These are phyloP conservation scores for Ilex paraguariensis DNA, from an alignment of 305 asterid species.

Conservation along the genomic window DNA sequence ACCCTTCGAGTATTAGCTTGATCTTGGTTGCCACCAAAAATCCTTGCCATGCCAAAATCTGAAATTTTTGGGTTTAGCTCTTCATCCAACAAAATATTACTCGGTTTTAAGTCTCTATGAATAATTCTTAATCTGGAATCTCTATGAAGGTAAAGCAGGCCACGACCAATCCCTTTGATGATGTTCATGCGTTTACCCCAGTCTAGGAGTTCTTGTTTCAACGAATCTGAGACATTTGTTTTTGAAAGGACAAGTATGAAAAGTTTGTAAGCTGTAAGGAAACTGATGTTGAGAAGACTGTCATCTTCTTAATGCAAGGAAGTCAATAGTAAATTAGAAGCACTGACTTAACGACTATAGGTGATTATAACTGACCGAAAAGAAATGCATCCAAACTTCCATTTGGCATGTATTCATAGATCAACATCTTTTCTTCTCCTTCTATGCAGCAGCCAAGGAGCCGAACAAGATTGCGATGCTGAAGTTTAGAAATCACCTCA, in stretches of 20 bases:
- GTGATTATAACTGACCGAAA: slow-evolving; percentile 10
- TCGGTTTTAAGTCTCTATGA: slow-evolving; percentile 27
- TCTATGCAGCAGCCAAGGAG: slow-evolving; percentile 22
- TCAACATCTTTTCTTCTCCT: slow-evolving; percentile 18
- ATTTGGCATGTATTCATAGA: slow-evolving; percentile 23
- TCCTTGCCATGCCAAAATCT: slow-evolving; percentile 25
- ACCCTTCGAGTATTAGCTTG: slow-evolving; percentile 15
- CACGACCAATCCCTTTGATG: slow-evolving; percentile 22
- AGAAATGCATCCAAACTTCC: slow-evolving; percentile 19
- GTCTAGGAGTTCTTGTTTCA: slow-evolving; percentile 2
- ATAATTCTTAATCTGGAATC: slow-evolving; percentile 25
- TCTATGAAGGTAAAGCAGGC: slow-evolving; percentile 28
- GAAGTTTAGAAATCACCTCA: slow-evolving; percentile 15
- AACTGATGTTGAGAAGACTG: no score
- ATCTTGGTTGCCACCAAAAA: slow-evolving; percentile 17
- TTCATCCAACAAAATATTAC: slow-evolving; percentile 25
- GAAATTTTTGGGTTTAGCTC: slow-evolving; percentile 21
- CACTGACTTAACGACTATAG: no score
- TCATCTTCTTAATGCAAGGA: no score
- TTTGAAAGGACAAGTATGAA: neutral
- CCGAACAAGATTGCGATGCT: slow-evolving; percentile 22
- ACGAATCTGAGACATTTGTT: neutral
- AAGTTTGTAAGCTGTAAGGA: no score
- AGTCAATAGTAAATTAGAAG: no score
- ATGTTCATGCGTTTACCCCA: slow-evolving; percentile 12